A percentile compares a stretch with the other conserved stretches of the same genome.
phyloP scores from a whole-genome alignment of 768 basidiomycete genomes.

The Lactarius akahatsu region DNA sequence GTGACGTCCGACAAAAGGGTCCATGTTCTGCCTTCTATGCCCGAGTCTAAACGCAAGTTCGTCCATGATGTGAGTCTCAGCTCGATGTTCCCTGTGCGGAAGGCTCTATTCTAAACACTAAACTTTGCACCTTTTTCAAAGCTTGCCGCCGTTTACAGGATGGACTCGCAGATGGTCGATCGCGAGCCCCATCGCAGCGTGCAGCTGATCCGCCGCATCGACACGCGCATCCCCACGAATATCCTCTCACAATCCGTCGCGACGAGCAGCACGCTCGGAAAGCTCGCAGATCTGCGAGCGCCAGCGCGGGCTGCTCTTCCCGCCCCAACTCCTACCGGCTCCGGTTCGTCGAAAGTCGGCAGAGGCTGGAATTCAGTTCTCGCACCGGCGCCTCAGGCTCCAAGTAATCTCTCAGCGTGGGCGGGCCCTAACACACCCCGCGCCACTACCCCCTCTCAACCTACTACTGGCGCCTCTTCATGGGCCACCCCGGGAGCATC shows the following conservation, averaged over 20 bases:
- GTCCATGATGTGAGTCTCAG: constrained; percentile 62
- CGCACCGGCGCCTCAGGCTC: constrained; percentile 21
- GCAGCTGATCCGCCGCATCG: constrained; percentile 76
- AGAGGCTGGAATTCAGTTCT: constrained; percentile 41
- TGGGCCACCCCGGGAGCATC: constrained; percentile 2
- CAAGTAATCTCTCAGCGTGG: background rate
- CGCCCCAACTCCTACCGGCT: constrained; percentile 14
- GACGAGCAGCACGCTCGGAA: constrained; percentile 50
- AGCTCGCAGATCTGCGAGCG: constrained; percentile 55
- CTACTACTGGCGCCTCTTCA: background rate
- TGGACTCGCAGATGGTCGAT: constrained; percentile 86
- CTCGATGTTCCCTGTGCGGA: constrained; percentile 14
- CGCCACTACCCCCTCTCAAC: constrained; percentile 24
- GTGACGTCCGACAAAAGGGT: constrained; percentile 61
- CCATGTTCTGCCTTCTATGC: constrained; percentile 80
- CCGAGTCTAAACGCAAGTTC: constrained; percentile 75
- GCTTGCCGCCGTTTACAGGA: constrained; percentile 77
- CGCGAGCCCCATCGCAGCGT: constrained; percentile 88
- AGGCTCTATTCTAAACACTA: constrained; percentile 7
- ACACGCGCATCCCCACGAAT: constrained; percentile 75
- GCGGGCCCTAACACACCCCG: constrained; percentile 6
- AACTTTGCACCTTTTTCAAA: constrained; percentile 33
- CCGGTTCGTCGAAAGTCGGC: constrained; percentile 16
- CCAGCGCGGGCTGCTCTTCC: constrained; percentile 31
- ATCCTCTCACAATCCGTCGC: constrained; percentile 48